Conservation (phyloP, 2,329 filamentous ascomycete species). For the Celoporthe dispersa region DNA sequence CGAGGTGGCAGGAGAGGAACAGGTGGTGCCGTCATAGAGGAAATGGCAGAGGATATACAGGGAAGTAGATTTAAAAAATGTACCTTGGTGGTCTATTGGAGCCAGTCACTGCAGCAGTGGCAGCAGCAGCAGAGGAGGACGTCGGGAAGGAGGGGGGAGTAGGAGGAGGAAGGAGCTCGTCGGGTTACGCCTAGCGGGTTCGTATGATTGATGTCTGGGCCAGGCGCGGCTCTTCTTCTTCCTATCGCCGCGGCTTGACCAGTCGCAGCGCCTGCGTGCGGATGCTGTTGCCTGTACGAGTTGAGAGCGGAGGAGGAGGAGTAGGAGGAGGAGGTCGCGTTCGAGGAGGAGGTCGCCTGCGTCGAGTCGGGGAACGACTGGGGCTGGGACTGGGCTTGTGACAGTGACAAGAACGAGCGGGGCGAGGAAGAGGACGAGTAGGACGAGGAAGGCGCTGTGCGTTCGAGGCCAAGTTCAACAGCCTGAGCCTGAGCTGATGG, state of each 20-base stretch:
- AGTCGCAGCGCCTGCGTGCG: slow-evolving; percentile 5
- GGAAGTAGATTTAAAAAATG: slow-evolving; percentile 5
- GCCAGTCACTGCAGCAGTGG: background rate
- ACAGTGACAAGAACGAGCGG: background rate
- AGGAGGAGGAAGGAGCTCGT: slow-evolving; percentile 14
- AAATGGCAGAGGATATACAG: background rate
- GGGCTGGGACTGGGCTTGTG: slow-evolving; percentile 15
- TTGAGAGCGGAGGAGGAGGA: background rate
- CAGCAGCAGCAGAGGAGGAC: background rate
- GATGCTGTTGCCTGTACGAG: background rate
- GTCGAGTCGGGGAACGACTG: slow-evolving; percentile 10
- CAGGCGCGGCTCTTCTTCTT: slow-evolving; percentile 12
- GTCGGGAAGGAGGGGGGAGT: background rate
- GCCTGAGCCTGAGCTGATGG: slow-evolving; percentile 46
- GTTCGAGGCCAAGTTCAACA: slow-evolving; percentile 45
- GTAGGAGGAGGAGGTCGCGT: background rate
- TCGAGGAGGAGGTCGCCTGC: background rate
- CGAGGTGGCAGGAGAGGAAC: background rate
- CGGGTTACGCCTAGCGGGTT: background rate
- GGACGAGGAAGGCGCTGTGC: slow-evolving; percentile 39
- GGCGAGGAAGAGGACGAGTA: slow-evolving; percentile 31
- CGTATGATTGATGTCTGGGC: background rate
- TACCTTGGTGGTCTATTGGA: slow-evolving; percentile 15
- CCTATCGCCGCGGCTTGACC: background rate
- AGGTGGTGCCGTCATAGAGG: background rate